Base-by-base conservation (phyloP, 1,139 yeast genomes). In the Saccharomyces hybrid region DNA sequence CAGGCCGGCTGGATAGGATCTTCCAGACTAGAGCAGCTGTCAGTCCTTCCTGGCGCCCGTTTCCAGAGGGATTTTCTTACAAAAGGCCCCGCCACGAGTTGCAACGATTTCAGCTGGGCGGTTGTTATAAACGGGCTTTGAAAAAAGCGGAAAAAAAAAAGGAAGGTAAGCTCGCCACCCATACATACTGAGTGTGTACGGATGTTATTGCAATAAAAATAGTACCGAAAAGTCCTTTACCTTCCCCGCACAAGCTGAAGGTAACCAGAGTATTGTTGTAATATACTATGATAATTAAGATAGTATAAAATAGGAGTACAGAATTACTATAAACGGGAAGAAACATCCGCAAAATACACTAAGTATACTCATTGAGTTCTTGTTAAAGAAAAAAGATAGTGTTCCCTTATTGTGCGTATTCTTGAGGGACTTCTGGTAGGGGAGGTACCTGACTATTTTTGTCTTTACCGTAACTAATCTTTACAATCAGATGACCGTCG, bases 401-500 rank as follows among this genome's bases (percentile, higher is more conserved):
- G 29, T 19, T n/a, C 23, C 8, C 9, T 38, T 11, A 16, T 9
- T 16, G 42, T 29, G 50, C 51, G 51, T 54, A 55, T 49, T 56
- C 55, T 27, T 54, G 46, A 9, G 62, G 60, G 8, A 47, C 42
- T 38, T 55, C 54, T 3, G 63, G 58, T 44, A 63, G 57, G 2
- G 60, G 54, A 2, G 68, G 66, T 14, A 60, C 60, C 9, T 64
- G 62, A 5, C 63, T 61, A 11, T 42, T 48, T 3, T 48, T 51
- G 9, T 53, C 58, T 16, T 52, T 51, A 38, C 61, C 61, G 49
- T 66, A 68, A 41, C 58, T 58, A 8, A 68, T 53, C 50, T 61
- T 65, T 49, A 69, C 57, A 28, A 68, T 58, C 26, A 70, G 48
- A 54, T 61, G 64, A 29, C 73, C 73, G 8, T 60, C 59, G 2